Evolutionary conservation across 2,329 filamentous ascomycete species (phyloP).

Genomic region (Elsinoe arachidis): DNA sequence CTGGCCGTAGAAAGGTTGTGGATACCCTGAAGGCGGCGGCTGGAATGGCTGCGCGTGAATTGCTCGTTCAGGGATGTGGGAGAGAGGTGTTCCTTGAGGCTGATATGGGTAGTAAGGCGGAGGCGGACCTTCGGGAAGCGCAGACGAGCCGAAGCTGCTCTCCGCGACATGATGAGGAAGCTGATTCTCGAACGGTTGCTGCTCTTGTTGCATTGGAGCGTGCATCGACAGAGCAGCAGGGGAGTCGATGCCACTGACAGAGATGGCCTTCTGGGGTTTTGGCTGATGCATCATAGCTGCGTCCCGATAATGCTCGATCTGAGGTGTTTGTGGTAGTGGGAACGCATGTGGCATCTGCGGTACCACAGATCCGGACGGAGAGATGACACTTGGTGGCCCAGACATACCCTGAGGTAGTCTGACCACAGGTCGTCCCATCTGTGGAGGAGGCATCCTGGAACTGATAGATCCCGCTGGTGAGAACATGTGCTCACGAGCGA

Average conservation of each 20-base stretch:
- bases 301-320: conserved; percentile 52
- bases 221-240: conserved; percentile 55
- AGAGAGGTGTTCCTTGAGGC: conserved; percentile 71
- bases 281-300: conserved; percentile 83
- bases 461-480: conserved; percentile 74
- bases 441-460: conserved; percentile 42
- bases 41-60: conserved; percentile 89
- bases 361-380: conserved; percentile 34
- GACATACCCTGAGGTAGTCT: conserved; percentile 61
- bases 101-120: conserved; percentile 50
- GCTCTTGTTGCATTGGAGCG: conserved; percentile 56
- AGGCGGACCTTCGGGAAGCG: conserved; percentile 41
- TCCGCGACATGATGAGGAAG: conserved; percentile 66
- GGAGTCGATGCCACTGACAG: conserved; percentile 84
- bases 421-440: conserved; percentile 56
- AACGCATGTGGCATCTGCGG: conserved; percentile 43
- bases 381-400: conserved; percentile 26
- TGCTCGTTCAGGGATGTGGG: conserved; percentile 85
- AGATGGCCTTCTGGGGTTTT: conserved; percentile 87
- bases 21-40: conserved; percentile 51
- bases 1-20: conserved; percentile 47
- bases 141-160: conserved; percentile 16
- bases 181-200: conserved; percentile 90
- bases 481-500: conserved; percentile 62
- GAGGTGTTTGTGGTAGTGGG: conserved; percentile 46